Base-by-base conservation (phyloP, 1,139 yeast genomes). In the Nakaseomyces nivariensis region DNA sequence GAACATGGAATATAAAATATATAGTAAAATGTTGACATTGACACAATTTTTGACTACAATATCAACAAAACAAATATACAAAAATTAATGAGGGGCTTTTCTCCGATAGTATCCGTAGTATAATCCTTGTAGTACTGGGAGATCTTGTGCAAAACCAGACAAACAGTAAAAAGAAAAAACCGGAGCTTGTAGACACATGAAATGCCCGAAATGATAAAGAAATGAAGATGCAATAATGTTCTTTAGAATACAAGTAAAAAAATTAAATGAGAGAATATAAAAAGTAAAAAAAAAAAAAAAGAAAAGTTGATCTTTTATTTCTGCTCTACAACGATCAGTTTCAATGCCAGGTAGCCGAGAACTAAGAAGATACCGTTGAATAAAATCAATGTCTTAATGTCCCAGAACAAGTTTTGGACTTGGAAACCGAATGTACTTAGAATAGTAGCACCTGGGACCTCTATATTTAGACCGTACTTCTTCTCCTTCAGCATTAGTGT, bases 391-490 rank as follows among this genome's bases (percentile, higher is more conserved):
- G 74, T 76, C 6, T 71, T 58, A 25, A 84, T 74, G 65, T 92
- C 97, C 42, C 72, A 71, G 70, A 79, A 70, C 54, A 86, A 76
- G 1, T 92, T 94, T 38, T 81, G 79, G 22, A 87, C 90, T 56
- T 86, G 78, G 67, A 92, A 92, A 0, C 98, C 98, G 72, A 92
- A 92, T 0, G 97, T 89, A 58, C 95, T 85, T 57, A 92, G 75
- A 53, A 92, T 92, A 1, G 95, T 94, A 1, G 98, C 97, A 5
- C 98, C 98, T 0, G 98, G 98, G n/a, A 92, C 95, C 67, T 89
- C 96, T 57, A 92, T 92, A 48, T 92, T 85, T 43, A 92, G 75
- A 0, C 98, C 98, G 62, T 82, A 92, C 67, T 92, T 92, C 64
- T 82, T 82, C 64, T 92, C 98, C 56, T 80, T 81, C 59, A 92